Evolutionary conservation across 2,329 filamentous ascomycete species (phyloP), one percentile per base, ranked within the genome.

Genomic region (Diaporthe sp.): DNA sequence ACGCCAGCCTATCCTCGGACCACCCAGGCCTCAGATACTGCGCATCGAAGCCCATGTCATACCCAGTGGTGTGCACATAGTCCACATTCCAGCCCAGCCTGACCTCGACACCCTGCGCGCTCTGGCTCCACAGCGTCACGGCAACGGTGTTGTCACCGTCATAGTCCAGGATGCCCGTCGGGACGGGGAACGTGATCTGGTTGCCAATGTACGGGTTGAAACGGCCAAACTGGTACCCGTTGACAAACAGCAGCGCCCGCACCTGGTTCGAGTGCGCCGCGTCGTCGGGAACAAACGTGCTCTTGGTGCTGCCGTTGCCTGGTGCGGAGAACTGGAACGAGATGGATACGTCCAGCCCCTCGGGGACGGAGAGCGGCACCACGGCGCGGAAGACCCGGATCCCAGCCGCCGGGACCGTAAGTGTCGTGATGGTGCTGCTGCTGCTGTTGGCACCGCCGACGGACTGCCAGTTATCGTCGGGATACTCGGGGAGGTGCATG

Each of bases 171-270:
- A 92, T 83, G 0, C 91, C 90, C 0, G 88, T 87, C 1, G 89
- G 90, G 2, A 92, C 88, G 0, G 91, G 90, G 77, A 90, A 92
- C 22, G 86, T 83, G 22, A 88, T 84, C 81, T 92, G 90, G 61
- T 91, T 88, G 0, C 91, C 91, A 51, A 92, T 90, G 66, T 88
- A 86, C 0, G 90, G 89, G 74, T 89, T 88, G 78, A 88, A 92
- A 10, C 89, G 86, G 2, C 88, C 90, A 76, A 91, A 92, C 78
- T 92, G 90, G 77, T 92, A 92, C 0, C 91, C 91, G 72, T 92
- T 92, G n/a, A 92, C 86, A 72, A 90, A 92, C 3, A 92, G 79
- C 77, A 91, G 86, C 0, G 86, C 88, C 15, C 91, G 85, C 4
- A 85, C 76, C 25, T 79, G 81, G 76, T 85, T 85, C 27, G 78